These are phyloP conservation scores for Mycena leptocephala DNA, from an alignment of 768 basidiomycete species.

Conservation along the genomic window DNA sequence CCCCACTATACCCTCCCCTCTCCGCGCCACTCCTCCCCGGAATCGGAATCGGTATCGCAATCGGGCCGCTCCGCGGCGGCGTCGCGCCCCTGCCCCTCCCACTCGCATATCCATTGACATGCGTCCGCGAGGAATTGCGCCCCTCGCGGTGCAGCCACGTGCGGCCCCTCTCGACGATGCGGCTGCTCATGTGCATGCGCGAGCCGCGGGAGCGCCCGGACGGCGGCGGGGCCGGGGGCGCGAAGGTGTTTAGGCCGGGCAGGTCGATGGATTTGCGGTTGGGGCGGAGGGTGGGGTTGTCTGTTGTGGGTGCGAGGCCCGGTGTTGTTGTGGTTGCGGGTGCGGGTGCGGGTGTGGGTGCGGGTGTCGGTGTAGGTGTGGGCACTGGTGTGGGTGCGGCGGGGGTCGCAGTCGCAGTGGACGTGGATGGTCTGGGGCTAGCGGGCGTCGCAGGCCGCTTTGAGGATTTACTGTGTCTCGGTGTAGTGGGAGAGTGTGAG, in stretches of 20 bases:
- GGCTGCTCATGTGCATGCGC: conserved; percentile 14
- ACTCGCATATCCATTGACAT: not conserved
- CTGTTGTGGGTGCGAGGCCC: not conserved
- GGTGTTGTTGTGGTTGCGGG: not conserved
- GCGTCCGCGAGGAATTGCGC: not conserved
- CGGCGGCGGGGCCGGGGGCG: not conserved
- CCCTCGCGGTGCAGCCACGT: conserved; percentile 22
- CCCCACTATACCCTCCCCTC: not conserved
- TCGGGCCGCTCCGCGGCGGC: conserved; percentile 24
- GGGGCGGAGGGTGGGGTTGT: conserved; percentile 17
- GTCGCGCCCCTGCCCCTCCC: conserved; percentile 7
- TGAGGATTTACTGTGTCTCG: no score
- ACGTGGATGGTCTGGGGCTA: not conserved
- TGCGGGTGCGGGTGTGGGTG: not conserved
- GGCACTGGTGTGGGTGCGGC: not conserved
- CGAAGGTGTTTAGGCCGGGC: conserved; percentile 36
- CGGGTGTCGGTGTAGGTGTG: not conserved
- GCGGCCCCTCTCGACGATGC: conserved; percentile 27
- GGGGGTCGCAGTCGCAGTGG: not conserved
- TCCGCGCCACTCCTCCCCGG: no score
- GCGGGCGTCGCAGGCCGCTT: no score
- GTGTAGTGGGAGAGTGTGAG: not conserved
- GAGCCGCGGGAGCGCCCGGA: not conserved
- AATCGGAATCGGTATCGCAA: conserved; percentile 19
- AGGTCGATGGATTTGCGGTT: conserved; percentile 39